Base-by-base conservation (phyloP, 306 rosid genomes). In the Gillenia trifoliata region DNA sequence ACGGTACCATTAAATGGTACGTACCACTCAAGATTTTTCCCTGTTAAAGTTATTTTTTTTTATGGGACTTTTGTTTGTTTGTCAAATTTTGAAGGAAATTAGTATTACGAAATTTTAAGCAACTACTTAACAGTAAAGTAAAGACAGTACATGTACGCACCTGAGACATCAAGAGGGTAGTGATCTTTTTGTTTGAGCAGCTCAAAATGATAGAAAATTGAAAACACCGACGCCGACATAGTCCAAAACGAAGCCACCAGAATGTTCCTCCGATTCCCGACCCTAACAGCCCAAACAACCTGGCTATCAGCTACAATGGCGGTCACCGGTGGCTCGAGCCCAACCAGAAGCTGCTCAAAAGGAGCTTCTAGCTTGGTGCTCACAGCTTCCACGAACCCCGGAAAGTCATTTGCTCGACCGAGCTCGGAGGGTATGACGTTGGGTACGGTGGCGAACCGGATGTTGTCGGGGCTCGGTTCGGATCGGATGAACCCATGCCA, bases 161-260 rank as follows among this genome's bases (percentile, higher is more conserved):
- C 85, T 40, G 78, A 65, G 13, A 81, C 22, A 28, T 81, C 71
- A 1, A 80, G 54, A 0, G 81, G 85, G 70, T 63, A 85, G 41
- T 88, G 85, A 4, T 61, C 57, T 13, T 86, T 77, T 5, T 59
- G 70, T 15, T 33, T 59, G 38, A 79, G 75, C 11, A 79, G 65
- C 11, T 79, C 78, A 68, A 73, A 67, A 30, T 73, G 38, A 26
- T n/a, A 11, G 8, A 81, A 11, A 34, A 70, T 20, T 3, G 79
- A 69, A 68, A 64, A 70, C 23, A 75, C 19, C 4, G 80, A 71
- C 11, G 85, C 84, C 23, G 90, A 78, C 81, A 66, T 60, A 4
- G 84, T 11, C 79, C 82, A 86, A 43, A 83, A 69, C 22, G 85
- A 81, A 26, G 86, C 90, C 62, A 86, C 80, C 36, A 77, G 75